Evolutionary conservation across 768 basidiomycete species (phyloP), one percentile per base, ranked within the genome.

Genomic region (Kwoniella shandongensis): DNA sequence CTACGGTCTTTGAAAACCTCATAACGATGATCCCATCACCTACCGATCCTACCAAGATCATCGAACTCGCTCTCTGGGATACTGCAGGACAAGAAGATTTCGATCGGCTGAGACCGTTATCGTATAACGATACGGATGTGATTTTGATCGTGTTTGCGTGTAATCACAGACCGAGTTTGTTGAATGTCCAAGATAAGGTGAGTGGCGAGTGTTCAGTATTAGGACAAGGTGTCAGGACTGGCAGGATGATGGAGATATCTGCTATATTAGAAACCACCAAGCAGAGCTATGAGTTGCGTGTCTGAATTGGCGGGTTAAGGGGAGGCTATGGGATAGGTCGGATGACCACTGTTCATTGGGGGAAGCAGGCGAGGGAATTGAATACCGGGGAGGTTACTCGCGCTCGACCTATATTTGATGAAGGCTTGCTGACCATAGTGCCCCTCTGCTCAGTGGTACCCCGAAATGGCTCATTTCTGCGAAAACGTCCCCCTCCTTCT

Each of bases 21-120:
- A 59, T 73, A 35, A 75, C 72, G 48, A 65, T 65, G 52, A 65
- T 75, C 40, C 73, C 73, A 10, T 72, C 72, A 15, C 73, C 72
- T 18, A 59, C 59, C 29, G 75, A 75, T 42, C 70, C 74, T 2
- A 60, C 68, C 1, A 76, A 75, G 48, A 68, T 62, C 26, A 69
- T 76, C 46, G 73, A 73, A 42, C 47, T 76, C 10, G 71, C 73
- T 8, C 81, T 99, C 54, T 99, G 96, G 96, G 96, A 99, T 83
- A 99, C 96, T n/a, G 96, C 96, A 32, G 96, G 96, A 66, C 96
- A 99, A 79, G 96, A 99, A 79, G 94, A 99, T 81, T 99, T 77
- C 50, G 77, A 78, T 46, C 60, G 77, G 41, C 55, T 78, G 27
- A 57, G 77, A 40, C 76, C 77, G 30, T 54, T 78, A 54, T 69